Evolutionary conservation across 352 stramenopile genomes (phyloP), one percentile per base, ranked within the genome.

Genomic region (Globisporangium cylindrosporum): DNA sequence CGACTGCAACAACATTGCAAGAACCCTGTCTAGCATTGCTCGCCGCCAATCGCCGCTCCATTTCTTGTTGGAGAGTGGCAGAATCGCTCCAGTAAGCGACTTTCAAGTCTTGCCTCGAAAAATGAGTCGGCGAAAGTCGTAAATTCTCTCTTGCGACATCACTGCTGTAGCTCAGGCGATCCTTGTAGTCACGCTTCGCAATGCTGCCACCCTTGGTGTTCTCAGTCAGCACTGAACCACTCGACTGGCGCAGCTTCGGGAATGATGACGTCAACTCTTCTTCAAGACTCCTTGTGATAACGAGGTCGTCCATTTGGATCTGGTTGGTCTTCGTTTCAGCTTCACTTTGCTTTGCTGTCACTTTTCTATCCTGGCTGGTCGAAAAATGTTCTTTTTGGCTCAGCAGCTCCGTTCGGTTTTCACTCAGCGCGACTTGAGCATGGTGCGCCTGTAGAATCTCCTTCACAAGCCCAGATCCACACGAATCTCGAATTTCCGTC

Each of bases 401-500:
- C 1, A 48, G n/a, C 29, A n/a, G n/a, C 32, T 22, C 56, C 18
- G 32, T 14, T n/a, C 4, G 32, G 15, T 22, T 48, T 6, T 38
- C 24, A 20, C 25, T 34, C 9, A 32, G 46, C 9, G 22, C 20
- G 15, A 38, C 32, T 18, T 65, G 57, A 20, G 64, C 22, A 20
- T 43, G 43, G 27, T 63, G 64, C 51, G 64, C 54, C 24, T 32
- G 10, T 10, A 69, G 46, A 29, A 69, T 57, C 24, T 69, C 64
- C 25, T n/a, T 48, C 22, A 69, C 64, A 32, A 62, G 27, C 53
- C 59, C 38, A 12, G 48, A 27, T 22, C 66, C 68, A 7, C 68
- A 73, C 3, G 62, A 65, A n/a, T 66, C 63, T 24, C 74, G 72
- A 51, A 84, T 80, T n/a, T 84, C 77, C 9, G 49, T 70, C 36